Percentiles rank a stretch among this genome's conserved stretches.
Conservation (phyloP, 495 filamentous ascomycete species). For the Penicillium macrosclerotiorum region DNA sequence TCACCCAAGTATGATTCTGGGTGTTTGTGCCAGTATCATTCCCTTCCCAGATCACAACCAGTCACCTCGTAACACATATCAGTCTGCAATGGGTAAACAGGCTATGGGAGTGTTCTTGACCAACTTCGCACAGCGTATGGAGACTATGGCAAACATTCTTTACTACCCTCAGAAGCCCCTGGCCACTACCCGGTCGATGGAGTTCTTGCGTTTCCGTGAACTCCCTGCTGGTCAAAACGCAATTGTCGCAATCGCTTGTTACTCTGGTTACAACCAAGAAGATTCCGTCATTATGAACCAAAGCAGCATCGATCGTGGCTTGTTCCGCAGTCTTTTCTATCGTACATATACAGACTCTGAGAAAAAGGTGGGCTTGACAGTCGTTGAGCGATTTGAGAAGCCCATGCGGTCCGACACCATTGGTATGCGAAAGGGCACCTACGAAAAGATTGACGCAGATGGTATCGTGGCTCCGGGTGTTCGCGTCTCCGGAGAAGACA, state of each 20-base stretch:
- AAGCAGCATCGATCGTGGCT: constrained; percentile 91
- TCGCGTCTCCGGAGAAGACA: constrained; percentile 93
- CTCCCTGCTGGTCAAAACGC: constrained; percentile 96
- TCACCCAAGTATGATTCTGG: constrained; percentile 97
- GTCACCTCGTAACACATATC: constrained; percentile 97
- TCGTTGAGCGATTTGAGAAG: constrained; percentile 92
- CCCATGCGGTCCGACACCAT: constrained; percentile 84
- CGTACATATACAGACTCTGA: constrained; percentile 94
- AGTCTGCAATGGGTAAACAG: constrained; percentile 99
- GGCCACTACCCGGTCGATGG: constrained; percentile 95
- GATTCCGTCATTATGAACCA: constrained; percentile 99
- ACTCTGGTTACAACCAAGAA: constrained; percentile 99
- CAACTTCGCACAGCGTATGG: constrained; percentile 94
- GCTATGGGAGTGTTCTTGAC: constrained; percentile 99
- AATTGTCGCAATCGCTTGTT: constrained; percentile 94
- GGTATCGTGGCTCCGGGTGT: constrained; percentile 90
- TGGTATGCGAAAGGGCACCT: constrained; percentile 89
- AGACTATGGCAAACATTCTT: constrained; percentile 98
- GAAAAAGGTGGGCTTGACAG: constrained; percentile 85
- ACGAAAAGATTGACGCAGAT: constrained; percentile 96
- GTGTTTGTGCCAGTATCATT: constrained; percentile 98
- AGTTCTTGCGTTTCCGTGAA: constrained; percentile 96
- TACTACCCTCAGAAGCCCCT: constrained; percentile 99
- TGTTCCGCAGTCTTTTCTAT: constrained; percentile 98
- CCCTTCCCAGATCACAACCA: constrained; percentile 99